Evolutionary conservation across 371 early-diverging fungal genomes (phyloP), one percentile per base, ranked within the genome.

Genomic region (Lichtheimia ornata): DNA sequence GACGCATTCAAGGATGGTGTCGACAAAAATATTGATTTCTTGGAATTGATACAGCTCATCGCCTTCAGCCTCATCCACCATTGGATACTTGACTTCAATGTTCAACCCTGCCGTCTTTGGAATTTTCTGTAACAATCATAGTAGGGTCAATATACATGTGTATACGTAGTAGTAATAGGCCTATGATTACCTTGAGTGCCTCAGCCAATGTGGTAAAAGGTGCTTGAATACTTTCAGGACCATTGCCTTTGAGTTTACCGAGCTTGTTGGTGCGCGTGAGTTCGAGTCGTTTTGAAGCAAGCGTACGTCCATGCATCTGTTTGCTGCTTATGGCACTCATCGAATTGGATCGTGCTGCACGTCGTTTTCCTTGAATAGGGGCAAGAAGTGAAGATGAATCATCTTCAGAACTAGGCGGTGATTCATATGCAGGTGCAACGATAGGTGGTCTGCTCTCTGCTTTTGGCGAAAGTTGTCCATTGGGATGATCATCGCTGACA

Each of bases 11-110:
- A 97, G 72, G 49, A 98, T 92, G 14, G 83, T 73, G 66, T 98
- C 97, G 6, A 94, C 89, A 67, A 90, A 98, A 27, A 82, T 71
- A 67, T 98, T 97, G 61, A 95, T 74, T 66, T 97, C 98, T 55
- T 86, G 87, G 45, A 74, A 83, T 41, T 67, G 63, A 0, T 76
- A 81, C 17, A 88, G 62, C 27, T 86, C 82, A 43, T 87, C 88
- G 24, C 78, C 80, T 72, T 93, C 92, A 13, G 92, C 91, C 67
- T 97, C 97, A 60, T 94, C 90, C 17, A 87, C 74, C 85, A 91
- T 88, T 0, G 98, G 97, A 66, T 98, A 98, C 74, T 99, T 99
- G 65, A 98, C 86, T 73, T 99, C 99, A 58, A 99, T 91, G 64
- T 98, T 97, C 65, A 97, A 94, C 7, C 96, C 98, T 12, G 92